These are phyloP conservation scores for Torrubiella hemipterigena DNA, from an alignment of 2,329 filamentous ascomycete species.

Conservation along the genomic window DNA sequence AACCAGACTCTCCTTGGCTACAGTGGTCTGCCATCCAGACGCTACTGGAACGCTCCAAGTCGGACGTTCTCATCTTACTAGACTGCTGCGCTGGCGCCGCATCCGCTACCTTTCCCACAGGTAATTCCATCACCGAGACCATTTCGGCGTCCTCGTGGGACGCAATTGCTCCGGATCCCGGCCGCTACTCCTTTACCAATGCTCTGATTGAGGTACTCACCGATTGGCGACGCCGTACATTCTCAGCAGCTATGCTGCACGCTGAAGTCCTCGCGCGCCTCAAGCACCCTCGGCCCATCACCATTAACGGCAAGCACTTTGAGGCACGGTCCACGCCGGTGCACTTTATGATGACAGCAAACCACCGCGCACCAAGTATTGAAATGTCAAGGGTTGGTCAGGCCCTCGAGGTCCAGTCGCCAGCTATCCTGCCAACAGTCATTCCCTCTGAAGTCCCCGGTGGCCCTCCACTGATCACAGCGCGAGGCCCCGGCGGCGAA, in stretches of 20 bases:
- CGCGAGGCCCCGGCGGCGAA: slow-evolving; percentile 12
- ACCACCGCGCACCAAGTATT: slow-evolving; percentile 46
- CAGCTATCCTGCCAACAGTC: slow-evolving; percentile 17
- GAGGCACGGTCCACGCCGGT: slow-evolving; percentile 47
- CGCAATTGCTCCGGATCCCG: slow-evolving; percentile 46
- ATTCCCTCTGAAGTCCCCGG: slow-evolving; percentile 7
- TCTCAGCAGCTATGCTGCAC: slow-evolving; percentile 49
- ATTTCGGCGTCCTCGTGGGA: slow-evolving; percentile 53
- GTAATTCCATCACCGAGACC: slow-evolving; percentile 47
- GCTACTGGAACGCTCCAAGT: slow-evolving; percentile 42
- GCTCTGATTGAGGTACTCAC: slow-evolving; percentile 46
- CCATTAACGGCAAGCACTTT: slow-evolving; percentile 44
- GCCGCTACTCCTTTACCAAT: slow-evolving; percentile 47
- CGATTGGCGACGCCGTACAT: slow-evolving; percentile 41
- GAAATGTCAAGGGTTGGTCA: slow-evolving; percentile 30
- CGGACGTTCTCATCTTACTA: slow-evolving; percentile 44
- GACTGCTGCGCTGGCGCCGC: slow-evolving; percentile 50
- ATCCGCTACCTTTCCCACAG: slow-evolving; percentile 45
- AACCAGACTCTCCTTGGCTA: slow-evolving; percentile 39
- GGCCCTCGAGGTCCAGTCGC: slow-evolving; percentile 20
- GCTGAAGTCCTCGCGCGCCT: slow-evolving; percentile 47
- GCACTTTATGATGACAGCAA: slow-evolving; percentile 52
- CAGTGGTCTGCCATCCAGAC: slow-evolving; percentile 53
- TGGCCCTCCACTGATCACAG: slow-evolving; percentile 8
- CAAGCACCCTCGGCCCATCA: slow-evolving; percentile 45